Percentiles rank a stretch among this genome's conserved stretches.
These are phyloP conservation scores for Pichia pseudocactophila DNA, from an alignment of 805 yeast genomes.

Conservation along the genomic window DNA sequence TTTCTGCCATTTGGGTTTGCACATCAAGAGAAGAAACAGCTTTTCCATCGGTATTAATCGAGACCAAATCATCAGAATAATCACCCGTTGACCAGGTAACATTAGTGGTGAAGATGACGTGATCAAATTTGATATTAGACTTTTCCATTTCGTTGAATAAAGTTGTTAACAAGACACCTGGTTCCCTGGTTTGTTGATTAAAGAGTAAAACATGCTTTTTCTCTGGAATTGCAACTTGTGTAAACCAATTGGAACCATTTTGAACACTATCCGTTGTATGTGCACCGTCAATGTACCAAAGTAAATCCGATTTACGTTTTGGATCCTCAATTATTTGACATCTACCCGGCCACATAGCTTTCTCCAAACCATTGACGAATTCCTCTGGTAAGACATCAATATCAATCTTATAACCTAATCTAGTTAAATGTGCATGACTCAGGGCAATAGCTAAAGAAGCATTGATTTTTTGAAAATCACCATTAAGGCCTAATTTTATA, in stretches of 20 bases:
- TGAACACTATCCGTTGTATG: constrained; percentile 84
- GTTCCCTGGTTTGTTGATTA: constrained; percentile 93
- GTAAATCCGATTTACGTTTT: constrained; percentile 34
- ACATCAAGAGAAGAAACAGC: constrained; percentile 73
- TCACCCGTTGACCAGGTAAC: constrained; percentile 81
- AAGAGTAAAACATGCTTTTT: constrained; percentile 52
- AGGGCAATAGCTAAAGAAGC: constrained; percentile 82
- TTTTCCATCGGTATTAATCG: constrained; percentile 73
- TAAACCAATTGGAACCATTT: constrained; percentile 80
- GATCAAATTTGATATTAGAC: constrained; percentile 46
- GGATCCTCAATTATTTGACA: constrained; percentile 57
- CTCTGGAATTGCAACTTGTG: constrained; percentile 23
- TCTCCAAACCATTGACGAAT: constrained; percentile 50
- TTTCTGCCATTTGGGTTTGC: constrained; percentile 63
- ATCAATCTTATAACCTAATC: constrained; percentile 35
- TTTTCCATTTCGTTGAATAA: constrained; percentile 37
- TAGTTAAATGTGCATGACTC: constrained; percentile 49
- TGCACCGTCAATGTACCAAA: constrained; percentile 94
- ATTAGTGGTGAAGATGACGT: constrained; percentile 81
- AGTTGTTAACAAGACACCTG: constrained; percentile 48
- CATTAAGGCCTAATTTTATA: constrained; percentile 64
- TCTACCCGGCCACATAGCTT: constrained; percentile 90
- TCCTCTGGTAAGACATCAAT: constrained; percentile 35
- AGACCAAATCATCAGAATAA: constrained; percentile 74
- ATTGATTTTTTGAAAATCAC: constrained; percentile 74